Evolutionary conservation across 352 stramenopile species (phyloP), one percentile per base, ranked within the genome.

Genomic region (Phytophthora crassamura): DNA sequence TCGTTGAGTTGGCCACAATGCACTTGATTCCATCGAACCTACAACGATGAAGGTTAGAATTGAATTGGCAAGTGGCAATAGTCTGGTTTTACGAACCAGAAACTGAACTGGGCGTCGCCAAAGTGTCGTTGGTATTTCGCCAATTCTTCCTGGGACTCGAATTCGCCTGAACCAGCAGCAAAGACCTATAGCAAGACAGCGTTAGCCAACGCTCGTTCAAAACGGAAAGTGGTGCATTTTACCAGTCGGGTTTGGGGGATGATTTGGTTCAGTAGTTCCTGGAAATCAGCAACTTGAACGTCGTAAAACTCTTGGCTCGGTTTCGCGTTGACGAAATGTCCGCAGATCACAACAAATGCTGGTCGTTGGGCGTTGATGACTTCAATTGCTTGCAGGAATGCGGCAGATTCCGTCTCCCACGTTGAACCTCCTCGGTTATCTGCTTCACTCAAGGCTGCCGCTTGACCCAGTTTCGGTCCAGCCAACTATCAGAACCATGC

Each of bases 1-100:
- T 41, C 3, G 76, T 69, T 7, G 85, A 88, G 43, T 95, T 91
- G 32, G 82, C 41, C 15, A 94, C 84, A 32, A 95, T 88, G 42
- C 77, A 91, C 52, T 94, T 95, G 57, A 91, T 81, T 7, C 84
- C 87, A 12, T 84, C 84, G 41, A 83, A 78, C 86, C 86, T 95
- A 25, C 14, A 18, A 67, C n/a, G 2, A 50, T 16, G 8, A 38
- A 45, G 12, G 33, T n/a, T 18, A 15, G 33, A n/a, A 18, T 70
- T 36, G 60, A 38, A 34, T 15, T 28, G 39, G 30, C 32, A 40
- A 47, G 16, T 25, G 3, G 5, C 6, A 46, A 18, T 9, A 16
- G 3, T 20, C 3, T 11, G 62, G 32, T 34, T n/a, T n/a, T 67
- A 46, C 61, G 12, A 33, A 91, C 88, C 88, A 96, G 53, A 96